Evolutionary conservation across 2,329 filamentous ascomycete genomes (phyloP), one percentile per base, ranked within the genome.

Genomic region (Podosphaera aphanis): DNA sequence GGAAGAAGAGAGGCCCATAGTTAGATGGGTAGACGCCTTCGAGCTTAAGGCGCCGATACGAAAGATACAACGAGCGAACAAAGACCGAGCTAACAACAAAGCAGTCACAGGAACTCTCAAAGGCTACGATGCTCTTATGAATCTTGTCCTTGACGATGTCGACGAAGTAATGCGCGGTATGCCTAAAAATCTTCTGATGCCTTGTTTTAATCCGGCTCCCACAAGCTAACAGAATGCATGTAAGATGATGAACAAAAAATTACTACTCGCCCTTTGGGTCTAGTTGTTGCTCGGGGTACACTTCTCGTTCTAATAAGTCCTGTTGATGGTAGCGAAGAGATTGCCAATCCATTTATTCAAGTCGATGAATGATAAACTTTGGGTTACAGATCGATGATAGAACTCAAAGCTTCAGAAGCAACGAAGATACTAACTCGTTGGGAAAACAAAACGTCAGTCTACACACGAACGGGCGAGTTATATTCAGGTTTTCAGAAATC

Each of bases 51-150:
- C 25, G 11, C 25, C 11, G 11, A 6, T 29, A 33, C 10, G 29
- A 11, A 11, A 33, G 15, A 4, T 11, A 33, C 29, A 13, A 4
- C 29, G 4, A 13, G 8, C 10, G 29, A 33, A 11, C 10, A 16
- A 38, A 3, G 16, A 13, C 18, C 5, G 11, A 3, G 33, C 44
- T 52, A 39, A 49, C 41, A 7, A 20, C 18, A n/a, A 20, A 20
- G 44, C 57, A 93, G 88, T 93, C 47, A 79, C 77, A 44, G 90
- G 90, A 45, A 83, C 76, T 1, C 69, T 98, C 37, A 95, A 95
- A 63, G 90, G 90, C 50, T 95, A 86, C 62, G 90, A 98, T 61
- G 86, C 90, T 56, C 70, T 98, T 49, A 95, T 95, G 86, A 98
- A 98, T 61, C 70, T 98, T 50, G 90, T 98, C 21, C 68, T 98